Percentiles rank a stretch among this genome's conserved stretches.
Conservation (phyloP, 2,329 filamentous ascomycete genomes). For the Incumbomyces delicatus region DNA sequence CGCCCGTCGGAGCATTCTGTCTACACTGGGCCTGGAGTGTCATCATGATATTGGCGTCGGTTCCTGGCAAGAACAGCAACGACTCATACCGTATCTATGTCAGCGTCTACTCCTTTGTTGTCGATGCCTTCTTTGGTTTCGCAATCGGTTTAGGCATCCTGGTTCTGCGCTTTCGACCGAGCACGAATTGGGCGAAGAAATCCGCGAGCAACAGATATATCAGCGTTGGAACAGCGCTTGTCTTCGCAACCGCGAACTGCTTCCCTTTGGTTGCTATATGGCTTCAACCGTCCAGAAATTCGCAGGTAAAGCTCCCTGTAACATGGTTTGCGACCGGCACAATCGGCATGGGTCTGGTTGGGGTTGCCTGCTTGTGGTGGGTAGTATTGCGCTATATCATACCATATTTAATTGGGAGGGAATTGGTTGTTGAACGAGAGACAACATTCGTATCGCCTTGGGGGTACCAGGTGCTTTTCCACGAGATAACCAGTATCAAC, state of each 20-base stretch:
- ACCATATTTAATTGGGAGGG: neutral
- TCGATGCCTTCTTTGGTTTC: constrained; percentile 27
- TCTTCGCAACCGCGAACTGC: constrained; percentile 3
- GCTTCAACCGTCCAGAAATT: neutral
- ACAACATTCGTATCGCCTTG: neutral
- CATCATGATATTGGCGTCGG: constrained; percentile 26
- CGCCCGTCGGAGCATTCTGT: constrained; percentile 29
- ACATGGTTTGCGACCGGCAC: constrained; percentile 5
- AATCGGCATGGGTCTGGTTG: constrained; percentile 3
- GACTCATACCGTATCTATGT: constrained; percentile 27
- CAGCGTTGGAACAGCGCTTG: constrained; percentile 3
- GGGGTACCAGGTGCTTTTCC: constrained; percentile 2
- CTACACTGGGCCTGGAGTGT: constrained; percentile 31
- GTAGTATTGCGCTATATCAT: neutral
- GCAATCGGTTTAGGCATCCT: constrained; percentile 5
- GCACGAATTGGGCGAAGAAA: neutral
- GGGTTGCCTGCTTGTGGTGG: neutral
- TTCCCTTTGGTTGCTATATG: constrained; percentile 4
- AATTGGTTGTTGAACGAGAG: constrained; percentile 1
- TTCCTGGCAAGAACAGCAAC: constrained; percentile 13
- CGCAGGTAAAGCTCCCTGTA: neutral
- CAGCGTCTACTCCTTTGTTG: constrained; percentile 32
- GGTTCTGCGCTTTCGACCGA: neutral
- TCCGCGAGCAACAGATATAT: constrained; percentile 6
- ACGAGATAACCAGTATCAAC: constrained; percentile 6